These are phyloP conservation scores for Myxozyma neotropica DNA, from an alignment of 805 yeast species.

Conservation along the genomic window DNA sequence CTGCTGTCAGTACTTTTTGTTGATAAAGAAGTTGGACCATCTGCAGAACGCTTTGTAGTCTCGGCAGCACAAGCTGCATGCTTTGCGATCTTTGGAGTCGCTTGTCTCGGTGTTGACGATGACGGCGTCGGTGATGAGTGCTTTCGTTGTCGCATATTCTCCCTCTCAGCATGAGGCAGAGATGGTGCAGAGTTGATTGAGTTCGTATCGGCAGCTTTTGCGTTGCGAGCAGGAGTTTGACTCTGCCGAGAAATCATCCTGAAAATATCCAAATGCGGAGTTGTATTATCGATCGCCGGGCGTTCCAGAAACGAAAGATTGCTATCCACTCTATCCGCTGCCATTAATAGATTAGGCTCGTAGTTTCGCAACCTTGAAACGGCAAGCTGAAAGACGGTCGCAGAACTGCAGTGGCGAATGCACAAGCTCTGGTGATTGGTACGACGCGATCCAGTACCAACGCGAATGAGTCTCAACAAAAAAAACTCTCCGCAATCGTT, in stretches of 20 bases:
- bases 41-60: background rate
- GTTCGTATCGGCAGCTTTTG: background rate
- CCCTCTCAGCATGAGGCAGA: background rate
- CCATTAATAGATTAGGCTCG: background rate
- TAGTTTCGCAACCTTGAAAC: background rate
- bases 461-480: background rate
- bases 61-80: background rate
- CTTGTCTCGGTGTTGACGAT: background rate
- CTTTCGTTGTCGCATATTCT: background rate
- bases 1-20: background rate
- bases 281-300: background rate
- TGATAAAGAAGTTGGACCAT: background rate
- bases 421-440: background rate
- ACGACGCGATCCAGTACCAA: background rate
- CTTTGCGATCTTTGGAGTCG: background rate
- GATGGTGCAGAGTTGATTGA: background rate
- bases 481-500: background rate
- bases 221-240: background rate
- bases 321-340: background rate
- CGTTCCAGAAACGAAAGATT: background rate
- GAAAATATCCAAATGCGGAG: conserved; percentile 8
- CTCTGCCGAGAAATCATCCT: conserved; percentile 3
- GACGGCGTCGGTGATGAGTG: background rate
- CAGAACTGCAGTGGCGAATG: background rate
- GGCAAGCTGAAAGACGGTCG: background rate